Evolutionary conservation across 2,329 filamentous ascomycete species (phyloP).

Genomic region (Botrytis paeoniae): DNA sequence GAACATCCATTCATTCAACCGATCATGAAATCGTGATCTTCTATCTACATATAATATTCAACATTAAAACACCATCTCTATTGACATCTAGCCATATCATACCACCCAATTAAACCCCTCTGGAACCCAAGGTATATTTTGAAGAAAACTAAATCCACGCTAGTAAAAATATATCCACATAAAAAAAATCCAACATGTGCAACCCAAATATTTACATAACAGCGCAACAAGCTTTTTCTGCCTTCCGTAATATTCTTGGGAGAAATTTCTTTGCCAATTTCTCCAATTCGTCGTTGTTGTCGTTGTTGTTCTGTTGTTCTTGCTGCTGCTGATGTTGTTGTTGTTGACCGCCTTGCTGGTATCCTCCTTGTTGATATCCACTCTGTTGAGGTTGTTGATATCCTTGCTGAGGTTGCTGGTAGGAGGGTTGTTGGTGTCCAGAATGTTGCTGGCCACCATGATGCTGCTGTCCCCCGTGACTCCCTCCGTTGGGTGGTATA

Average conservation of each 20-base stretch:
- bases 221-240: constrained; percentile 35
- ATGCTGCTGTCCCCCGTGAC: constrained; percentile 43
- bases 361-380: constrained; percentile 39
- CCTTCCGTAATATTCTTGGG: constrained; percentile 35
- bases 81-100: background rate
- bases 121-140: background rate
- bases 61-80: background rate
- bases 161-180: background rate
- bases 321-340: background rate
- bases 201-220: constrained; percentile 32
- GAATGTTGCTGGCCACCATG: constrained; percentile 37
- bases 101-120: background rate
- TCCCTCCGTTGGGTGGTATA: background rate
- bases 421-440: constrained; percentile 45
- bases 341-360: constrained; percentile 33
- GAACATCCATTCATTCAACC: background rate
- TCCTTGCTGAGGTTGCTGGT: constrained; percentile 42
- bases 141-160: background rate
- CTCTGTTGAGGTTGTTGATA: constrained; percentile 39
- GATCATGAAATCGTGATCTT: constrained; percentile 7
- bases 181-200: background rate
- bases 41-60: background rate
- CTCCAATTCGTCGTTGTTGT: constrained; percentile 36
- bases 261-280: constrained; percentile 37
- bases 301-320: constrained; percentile 40